Conservation (phyloP, 2,329 filamentous ascomycete genomes). For the Trichoderma koningiopsis region DNA sequence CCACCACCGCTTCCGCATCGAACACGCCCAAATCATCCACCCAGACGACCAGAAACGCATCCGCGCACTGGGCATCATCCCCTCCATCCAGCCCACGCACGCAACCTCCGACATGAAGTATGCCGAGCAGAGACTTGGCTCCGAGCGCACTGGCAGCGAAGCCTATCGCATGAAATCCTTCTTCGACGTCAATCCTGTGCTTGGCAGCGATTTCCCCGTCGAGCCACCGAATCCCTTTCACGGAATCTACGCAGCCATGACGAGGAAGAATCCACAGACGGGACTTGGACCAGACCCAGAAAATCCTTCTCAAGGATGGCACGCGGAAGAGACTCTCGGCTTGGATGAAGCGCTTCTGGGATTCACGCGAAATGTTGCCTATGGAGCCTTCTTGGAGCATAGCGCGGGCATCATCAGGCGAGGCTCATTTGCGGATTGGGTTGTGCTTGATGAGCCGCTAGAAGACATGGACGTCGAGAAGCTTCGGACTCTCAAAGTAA, state of each 20-base stretch:
- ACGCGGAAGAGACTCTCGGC: slow-evolving; percentile 59
- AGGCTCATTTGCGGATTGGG: slow-evolving; percentile 70
- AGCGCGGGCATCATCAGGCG: slow-evolving; percentile 60
- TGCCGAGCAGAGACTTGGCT: slow-evolving; percentile 61
- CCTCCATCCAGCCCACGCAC: slow-evolving; percentile 71
- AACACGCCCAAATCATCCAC: slow-evolving; percentile 72
- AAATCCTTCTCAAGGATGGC: slow-evolving; percentile 57
- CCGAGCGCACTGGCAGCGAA: slow-evolving; percentile 53
- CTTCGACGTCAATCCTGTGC: slow-evolving; percentile 54
- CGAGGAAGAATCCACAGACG: slow-evolving; percentile 60
- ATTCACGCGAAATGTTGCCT: slow-evolving; percentile 62
- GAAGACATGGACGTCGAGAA: slow-evolving; percentile 53
- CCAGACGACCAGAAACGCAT: slow-evolving; percentile 65
- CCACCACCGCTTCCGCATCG: slow-evolving; percentile 64
- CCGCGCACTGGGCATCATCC: slow-evolving; percentile 60
- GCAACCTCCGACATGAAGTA: slow-evolving; percentile 73
- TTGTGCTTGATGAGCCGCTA: slow-evolving; percentile 64
- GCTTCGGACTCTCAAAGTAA: slow-evolving; percentile 57
- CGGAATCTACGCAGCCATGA: slow-evolving; percentile 69
- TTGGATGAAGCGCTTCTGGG: slow-evolving; percentile 62
- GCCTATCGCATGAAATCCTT: slow-evolving; percentile 70
- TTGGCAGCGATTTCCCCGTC: slow-evolving; percentile 73
- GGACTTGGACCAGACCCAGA: slow-evolving; percentile 52
- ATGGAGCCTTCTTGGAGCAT: slow-evolving; percentile 61
- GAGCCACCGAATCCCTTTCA: slow-evolving; percentile 69